A percentile compares a stretch with the other conserved stretches of the same genome.
Conservation (phyloP, 2,329 filamentous ascomycete genomes). For the Fusarium palustre region DNA sequence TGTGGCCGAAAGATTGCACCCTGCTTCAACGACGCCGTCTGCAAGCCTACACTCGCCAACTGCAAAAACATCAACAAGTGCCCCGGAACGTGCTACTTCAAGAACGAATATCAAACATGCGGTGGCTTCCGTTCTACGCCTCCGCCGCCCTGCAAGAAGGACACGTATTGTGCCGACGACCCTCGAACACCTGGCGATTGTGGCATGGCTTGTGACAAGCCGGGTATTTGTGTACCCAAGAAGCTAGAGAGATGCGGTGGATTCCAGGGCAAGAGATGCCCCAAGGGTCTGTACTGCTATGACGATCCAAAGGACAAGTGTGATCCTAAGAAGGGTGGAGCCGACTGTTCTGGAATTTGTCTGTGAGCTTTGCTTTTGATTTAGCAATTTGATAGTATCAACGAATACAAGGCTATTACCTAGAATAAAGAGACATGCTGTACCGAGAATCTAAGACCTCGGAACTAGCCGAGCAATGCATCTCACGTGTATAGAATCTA, state of each 20-base stretch:
- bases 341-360: conserved; percentile 51
- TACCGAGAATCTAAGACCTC: too few relatives aligned
- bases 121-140: conserved; percentile 49
- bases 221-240: conserved; percentile 51
- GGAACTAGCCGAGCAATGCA: not conserved
- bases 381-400: not conserved
- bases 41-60: conserved; percentile 35
- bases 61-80: conserved; percentile 49
- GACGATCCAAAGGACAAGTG: conserved; percentile 47
- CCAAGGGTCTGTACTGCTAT: conserved; percentile 47
- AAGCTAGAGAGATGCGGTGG: conserved; percentile 43
- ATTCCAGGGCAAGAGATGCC: conserved; percentile 45
- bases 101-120: conserved; percentile 50
- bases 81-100: conserved; percentile 47
- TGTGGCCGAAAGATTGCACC: conserved; percentile 50
- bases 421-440: not conserved
- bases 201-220: conserved; percentile 52
- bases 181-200: conserved; percentile 48
- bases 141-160: conserved; percentile 40
- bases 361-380: conserved; percentile 26
- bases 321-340: conserved; percentile 46
- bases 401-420: too few relatives aligned
- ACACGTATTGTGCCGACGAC: conserved; percentile 50
- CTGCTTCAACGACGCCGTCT: conserved; percentile 45
- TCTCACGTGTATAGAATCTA: conserved; percentile 6